Base-by-base conservation (phyloP, 2,329 filamentous ascomycete genomes). In the Diaporthe nobilis region DNA sequence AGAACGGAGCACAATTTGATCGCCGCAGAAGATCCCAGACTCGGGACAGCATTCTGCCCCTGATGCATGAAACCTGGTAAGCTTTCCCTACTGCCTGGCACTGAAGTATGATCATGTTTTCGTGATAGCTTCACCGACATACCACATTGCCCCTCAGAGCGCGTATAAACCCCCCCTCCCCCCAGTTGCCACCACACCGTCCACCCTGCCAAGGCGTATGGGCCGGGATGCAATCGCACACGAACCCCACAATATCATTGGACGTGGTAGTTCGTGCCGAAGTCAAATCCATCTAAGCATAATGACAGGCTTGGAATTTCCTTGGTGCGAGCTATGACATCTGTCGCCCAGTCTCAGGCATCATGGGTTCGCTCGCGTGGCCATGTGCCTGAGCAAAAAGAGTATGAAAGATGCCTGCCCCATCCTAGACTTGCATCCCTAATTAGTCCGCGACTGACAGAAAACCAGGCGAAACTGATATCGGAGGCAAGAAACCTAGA, bases 241-340 rank as follows among this genome's bases (percentile, higher is more conserved):
- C 17, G 31, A 34, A 55, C 34, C 49, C 10, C 4, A n/a, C 34
- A 22, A 70, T 12, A 55, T 42, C 47, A 70, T 55, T 70, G 65
- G 65, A 55, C 65, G 34, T 51, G 65, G 65, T 42, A 70, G 65
- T 25, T 70, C 17, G 65, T 70, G 65, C 65, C 65, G 49, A 55
- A 70, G 65, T 55, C 65, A 70, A 70, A 70, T 31, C 34, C 49
- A 53, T 25, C 49, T 70, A 70, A 70, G 65, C 65, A 70, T 70
- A 42, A 70, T 70, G 65, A 70, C 65, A 70, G 65, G 65, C 65
- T 70, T 55, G 65, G 65, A 55, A 28, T 22, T 42, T 42, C 13
- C 34, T 68, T 53, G 31, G 13, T 70, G 65, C 55, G 3, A 15
- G 65, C 34, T 42, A 25, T 55, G 65, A 70, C 65, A 70, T 39